Conservation (phyloP, 2,329 filamentous ascomycete genomes). For the Ceratocystis destructans region DNA sequence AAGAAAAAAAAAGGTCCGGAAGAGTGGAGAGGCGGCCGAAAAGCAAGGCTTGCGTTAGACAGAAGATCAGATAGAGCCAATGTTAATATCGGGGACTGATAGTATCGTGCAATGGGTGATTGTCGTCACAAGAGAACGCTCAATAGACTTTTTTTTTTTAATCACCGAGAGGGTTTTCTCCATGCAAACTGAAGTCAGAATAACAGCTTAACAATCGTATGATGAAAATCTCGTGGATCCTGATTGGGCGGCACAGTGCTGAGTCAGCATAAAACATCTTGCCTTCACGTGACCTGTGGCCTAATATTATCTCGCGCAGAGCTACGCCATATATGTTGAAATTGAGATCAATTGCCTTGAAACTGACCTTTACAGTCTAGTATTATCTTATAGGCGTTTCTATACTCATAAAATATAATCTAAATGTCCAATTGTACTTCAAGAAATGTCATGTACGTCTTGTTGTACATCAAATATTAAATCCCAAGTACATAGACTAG, state of each 20-base stretch:
- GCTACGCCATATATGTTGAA: background rate
- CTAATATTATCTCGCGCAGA: background rate
- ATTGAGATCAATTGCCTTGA: background rate
- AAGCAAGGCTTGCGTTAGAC: background rate
- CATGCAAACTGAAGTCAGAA: background rate
- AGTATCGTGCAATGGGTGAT: background rate
- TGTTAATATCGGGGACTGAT: background rate
- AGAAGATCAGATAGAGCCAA: background rate
- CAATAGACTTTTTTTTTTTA: background rate
- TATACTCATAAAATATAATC: too few species aligned
- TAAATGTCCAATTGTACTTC: too few species aligned
- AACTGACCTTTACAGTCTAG: too few species aligned
- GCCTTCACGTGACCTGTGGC: conserved; percentile 12
- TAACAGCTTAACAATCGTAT: conserved; percentile 15
- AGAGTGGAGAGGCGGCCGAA: conserved; percentile 16
- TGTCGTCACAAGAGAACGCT: conserved; percentile 5
- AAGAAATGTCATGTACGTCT: background rate
- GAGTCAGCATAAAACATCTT: conserved; percentile 11
- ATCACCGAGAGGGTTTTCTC: conserved; percentile 13
- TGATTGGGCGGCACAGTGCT: conserved; percentile 15
- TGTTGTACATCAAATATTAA: background rate
- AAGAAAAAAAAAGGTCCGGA: conserved; percentile 6
- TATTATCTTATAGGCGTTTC: too few species aligned
- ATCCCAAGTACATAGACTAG: background rate
- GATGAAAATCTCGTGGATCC: conserved; percentile 16